Conservation (phyloP, 1,284 basidiomycete genomes). For the Ganoderma lingzhi region DNA sequence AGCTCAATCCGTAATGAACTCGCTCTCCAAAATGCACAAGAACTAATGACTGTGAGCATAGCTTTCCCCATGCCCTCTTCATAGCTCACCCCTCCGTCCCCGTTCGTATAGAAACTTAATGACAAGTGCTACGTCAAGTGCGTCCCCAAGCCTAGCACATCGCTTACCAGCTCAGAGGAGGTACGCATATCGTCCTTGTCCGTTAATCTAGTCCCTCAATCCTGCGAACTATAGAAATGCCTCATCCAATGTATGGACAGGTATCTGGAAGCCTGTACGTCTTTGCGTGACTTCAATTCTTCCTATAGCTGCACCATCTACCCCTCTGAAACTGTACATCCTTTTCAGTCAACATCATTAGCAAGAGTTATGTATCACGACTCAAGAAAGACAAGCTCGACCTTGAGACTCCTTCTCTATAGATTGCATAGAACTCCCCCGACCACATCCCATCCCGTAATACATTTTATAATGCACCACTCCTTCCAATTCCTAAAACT, state of each 20-base stretch:
- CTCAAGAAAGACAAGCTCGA: slow-evolving; percentile 60
- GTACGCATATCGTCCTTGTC: slow-evolving; percentile 45
- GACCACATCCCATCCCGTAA: slow-evolving; percentile 9
- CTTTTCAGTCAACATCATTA: slow-evolving; percentile 76
- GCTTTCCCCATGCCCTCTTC: not conserved
- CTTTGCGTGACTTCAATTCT: not conserved
- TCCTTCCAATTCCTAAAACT: not conserved
- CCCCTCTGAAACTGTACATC: not conserved
- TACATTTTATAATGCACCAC: slow-evolving; percentile 25
- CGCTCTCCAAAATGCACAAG: slow-evolving; percentile 79
- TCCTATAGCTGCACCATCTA: not conserved
- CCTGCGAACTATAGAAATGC: slow-evolving; percentile 61
- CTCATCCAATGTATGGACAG: slow-evolving; percentile 79
- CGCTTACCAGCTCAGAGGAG: slow-evolving; percentile 79
- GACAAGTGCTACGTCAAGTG: slow-evolving; percentile 84
- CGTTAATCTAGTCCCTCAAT: slow-evolving; percentile 5
- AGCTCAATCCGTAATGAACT: slow-evolving; percentile 74
- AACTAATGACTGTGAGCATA: slow-evolving; percentile 75
- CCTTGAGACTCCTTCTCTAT: slow-evolving; percentile 21
- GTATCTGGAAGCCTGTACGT: slow-evolving; percentile 87
- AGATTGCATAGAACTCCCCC: not conserved
- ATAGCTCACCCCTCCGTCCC: not conserved
- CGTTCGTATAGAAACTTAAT: slow-evolving; percentile 66
- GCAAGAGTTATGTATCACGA: slow-evolving; percentile 68
- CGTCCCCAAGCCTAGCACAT: slow-evolving; percentile 77